Conservation (phyloP, 2,329 filamentous ascomycete species). For the Tolypocladium guangdongense region DNA sequence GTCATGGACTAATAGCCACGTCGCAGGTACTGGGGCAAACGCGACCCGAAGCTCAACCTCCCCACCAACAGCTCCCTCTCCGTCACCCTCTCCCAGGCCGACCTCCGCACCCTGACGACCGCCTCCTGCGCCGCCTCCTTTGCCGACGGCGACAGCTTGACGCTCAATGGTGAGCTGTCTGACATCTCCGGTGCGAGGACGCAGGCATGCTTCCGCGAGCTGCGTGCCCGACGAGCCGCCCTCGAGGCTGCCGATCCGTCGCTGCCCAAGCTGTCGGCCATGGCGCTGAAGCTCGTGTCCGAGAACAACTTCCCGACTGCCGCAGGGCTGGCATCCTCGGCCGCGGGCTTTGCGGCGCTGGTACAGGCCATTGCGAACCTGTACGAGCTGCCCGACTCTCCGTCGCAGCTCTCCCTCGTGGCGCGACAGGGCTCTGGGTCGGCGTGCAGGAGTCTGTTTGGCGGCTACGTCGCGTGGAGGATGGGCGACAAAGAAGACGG, state of each 20-base stretch:
- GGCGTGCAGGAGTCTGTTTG: slow-evolving; percentile 85
- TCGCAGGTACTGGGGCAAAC: slow-evolving; percentile 87
- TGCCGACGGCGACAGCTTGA: slow-evolving; percentile 55
- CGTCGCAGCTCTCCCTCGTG: slow-evolving; percentile 76
- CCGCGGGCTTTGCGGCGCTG: slow-evolving; percentile 57
- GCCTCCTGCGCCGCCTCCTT: slow-evolving; percentile 76
- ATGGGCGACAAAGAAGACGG: slow-evolving; percentile 68
- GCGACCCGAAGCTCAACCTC: slow-evolving; percentile 85
- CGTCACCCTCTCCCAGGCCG: slow-evolving; percentile 87
- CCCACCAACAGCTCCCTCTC: slow-evolving; percentile 97
- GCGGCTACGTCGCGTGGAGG: slow-evolving; percentile 93
- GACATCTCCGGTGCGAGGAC: slow-evolving; percentile 81
- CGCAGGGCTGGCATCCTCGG: slow-evolving; percentile 70
- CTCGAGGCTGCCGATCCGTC: slow-evolving; percentile 63
- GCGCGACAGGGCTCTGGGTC: slow-evolving; percentile 91
- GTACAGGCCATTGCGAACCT: slow-evolving; percentile 85
- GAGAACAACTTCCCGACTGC: slow-evolving; percentile 99
- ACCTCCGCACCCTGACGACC: slow-evolving; percentile 91
- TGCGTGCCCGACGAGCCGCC: slow-evolving; percentile 64
- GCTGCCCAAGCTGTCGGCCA: slow-evolving; percentile 69
- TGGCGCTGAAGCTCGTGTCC: slow-evolving; percentile 76
- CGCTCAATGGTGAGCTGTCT: slow-evolving; percentile 73
- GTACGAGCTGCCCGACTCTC: slow-evolving; percentile 72
- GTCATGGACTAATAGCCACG: not conserved
- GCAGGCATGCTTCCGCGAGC: slow-evolving; percentile 85